A percentile compares a stretch with the other conserved stretches of the same genome.
Evolutionary conservation across 2,329 filamentous ascomycete genomes (phyloP).

Genomic region (Aspergillus candidus): DNA sequence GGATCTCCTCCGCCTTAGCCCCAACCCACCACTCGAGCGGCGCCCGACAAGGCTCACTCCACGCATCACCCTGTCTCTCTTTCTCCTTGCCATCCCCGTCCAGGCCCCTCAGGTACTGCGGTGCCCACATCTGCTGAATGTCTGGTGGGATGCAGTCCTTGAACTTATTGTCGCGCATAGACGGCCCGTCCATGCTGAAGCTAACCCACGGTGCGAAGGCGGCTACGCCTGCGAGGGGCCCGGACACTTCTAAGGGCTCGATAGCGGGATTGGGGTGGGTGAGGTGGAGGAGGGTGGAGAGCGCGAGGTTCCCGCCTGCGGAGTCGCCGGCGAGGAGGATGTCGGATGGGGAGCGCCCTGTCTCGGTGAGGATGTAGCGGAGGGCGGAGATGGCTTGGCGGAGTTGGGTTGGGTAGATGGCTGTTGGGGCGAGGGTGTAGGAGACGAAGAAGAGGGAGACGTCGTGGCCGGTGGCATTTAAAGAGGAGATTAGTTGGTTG

Average conservation of each 20-base stretch:
- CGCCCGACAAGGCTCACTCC: conserved; percentile 47
- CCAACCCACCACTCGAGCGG: conserved; percentile 48
- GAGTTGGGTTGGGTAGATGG: conserved; percentile 35
- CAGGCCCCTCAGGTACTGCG: conserved; percentile 39
- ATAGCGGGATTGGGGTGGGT: conserved; percentile 51
- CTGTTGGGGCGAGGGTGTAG: conserved; percentile 48
- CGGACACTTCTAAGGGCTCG: conserved; percentile 31
- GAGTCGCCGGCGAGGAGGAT: conserved; percentile 38
- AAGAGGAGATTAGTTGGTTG: conserved; percentile 32
- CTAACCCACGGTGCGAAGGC: conserved; percentile 53
- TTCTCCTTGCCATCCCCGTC: not conserved
- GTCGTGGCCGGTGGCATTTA: conserved; percentile 37
- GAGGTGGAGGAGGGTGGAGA: conserved; percentile 29
- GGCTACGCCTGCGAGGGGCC: conserved; percentile 41
- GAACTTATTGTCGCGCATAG: conserved; percentile 40
- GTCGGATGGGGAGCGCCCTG: conserved; percentile 25
- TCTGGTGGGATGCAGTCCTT: conserved; percentile 44
- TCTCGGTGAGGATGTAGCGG: conserved; percentile 31
- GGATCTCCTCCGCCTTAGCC: conserved; percentile 42
- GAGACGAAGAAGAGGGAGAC: conserved; percentile 47
- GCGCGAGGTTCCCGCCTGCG: conserved; percentile 36
- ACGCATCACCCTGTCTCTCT: conserved; percentile 34
- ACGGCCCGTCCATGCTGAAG: conserved; percentile 39
- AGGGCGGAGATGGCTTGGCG: conserved; percentile 34
- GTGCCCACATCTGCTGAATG: conserved; percentile 38